A percentile compares a stretch with the other conserved stretches of the same genome.
Evolutionary conservation across 345 rosid species (phyloP).

Genomic region (Leavenworthia alabamica): DNA sequence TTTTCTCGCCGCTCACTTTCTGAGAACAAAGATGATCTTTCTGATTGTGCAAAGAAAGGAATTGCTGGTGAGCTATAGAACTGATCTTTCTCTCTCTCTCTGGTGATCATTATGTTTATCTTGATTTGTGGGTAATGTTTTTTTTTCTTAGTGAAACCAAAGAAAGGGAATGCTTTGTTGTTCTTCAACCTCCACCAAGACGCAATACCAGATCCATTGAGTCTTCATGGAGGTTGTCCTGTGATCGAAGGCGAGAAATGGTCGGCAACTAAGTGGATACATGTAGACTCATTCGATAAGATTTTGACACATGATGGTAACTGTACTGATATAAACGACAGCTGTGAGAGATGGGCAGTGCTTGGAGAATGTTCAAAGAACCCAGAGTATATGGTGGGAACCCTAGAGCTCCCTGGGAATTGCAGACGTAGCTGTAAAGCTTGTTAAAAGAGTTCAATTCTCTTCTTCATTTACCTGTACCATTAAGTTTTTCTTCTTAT

Average conservation of each 20-base stretch:
- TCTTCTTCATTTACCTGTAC: neutral
- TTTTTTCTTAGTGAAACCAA: constrained; percentile 70
- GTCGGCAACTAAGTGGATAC: constrained; percentile 99
- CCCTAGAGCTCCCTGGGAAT: constrained; percentile 63
- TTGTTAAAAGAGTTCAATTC: constrained; percentile 37
- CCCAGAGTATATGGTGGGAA: constrained; percentile 81
- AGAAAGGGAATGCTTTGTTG: constrained; percentile 79
- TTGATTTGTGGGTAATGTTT: neutral
- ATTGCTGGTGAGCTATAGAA: constrained; percentile 53
- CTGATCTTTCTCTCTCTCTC: neutral
- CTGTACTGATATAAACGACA: constrained; percentile 63
- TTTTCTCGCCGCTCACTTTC: constrained; percentile 50
- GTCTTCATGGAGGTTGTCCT: constrained; percentile 91
- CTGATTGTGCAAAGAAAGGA: constrained; percentile 92
- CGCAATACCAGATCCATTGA: constrained; percentile 65
- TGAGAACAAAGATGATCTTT: constrained; percentile 49
- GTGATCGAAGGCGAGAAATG: constrained; percentile 97
- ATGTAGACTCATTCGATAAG: constrained; percentile 81
- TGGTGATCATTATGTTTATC: neutral
- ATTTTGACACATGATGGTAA: constrained; percentile 43
- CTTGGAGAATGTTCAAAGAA: constrained; percentile 88
- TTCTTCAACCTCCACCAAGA: constrained; percentile 78
- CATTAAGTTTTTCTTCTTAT: neutral
- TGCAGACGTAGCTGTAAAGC: constrained; percentile 86
- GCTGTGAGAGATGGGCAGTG: constrained; percentile 90